Base-by-base conservation (phyloP, 352 stramenopile genomes). In the Globisporangium rhizosaccharum region DNA sequence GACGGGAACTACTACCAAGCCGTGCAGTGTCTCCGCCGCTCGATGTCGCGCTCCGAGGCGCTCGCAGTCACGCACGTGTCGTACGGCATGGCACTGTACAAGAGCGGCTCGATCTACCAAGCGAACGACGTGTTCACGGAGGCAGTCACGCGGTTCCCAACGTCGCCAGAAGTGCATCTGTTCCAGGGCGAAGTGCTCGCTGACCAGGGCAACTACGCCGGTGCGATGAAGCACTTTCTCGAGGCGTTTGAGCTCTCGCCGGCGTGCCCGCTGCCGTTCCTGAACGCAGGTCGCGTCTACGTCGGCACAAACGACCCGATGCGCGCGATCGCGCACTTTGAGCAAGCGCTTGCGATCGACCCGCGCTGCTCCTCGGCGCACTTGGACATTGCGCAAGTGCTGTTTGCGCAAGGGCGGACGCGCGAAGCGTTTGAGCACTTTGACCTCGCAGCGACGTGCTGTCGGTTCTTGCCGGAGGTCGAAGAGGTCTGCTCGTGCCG, bases 21-120 rank as follows among this genome's bases (percentile, higher is more conserved):
- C 17, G 76, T 87, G 42, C 75, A 90, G 59, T 84, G 70, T 64
- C 71, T 94, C 23, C 83, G 82, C 48, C 72, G 77, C 39, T 74
- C 77, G 26, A 91, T 94, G 61, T 84, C 83, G 17, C 79, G 82
- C 37, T 92, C 79, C n/a, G 81, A 93, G 18, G 66, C 70, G 28
- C 65, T 94, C 28, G 75, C 81, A 0, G 80, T 92, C 17, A 90
- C 75, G 0, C 77, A 92, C 49, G 75, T 94, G 12, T 87, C 82
- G 20, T 94, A 92, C 65, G 85, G 79, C 46, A 94, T 92, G 83
- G 85, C 85, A 53, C 72, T 94, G 15, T 94, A 92, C 70, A 92
- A 92, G 59, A 89, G 81, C 44, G 83, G 85, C 3, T 94, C 83
- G 0, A 73, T 81, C 20, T 92, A 86, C 60, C 85, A 94, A 65